Conservation (phyloP, 805 yeast species). For the Starmerella scarabaei region DNA sequence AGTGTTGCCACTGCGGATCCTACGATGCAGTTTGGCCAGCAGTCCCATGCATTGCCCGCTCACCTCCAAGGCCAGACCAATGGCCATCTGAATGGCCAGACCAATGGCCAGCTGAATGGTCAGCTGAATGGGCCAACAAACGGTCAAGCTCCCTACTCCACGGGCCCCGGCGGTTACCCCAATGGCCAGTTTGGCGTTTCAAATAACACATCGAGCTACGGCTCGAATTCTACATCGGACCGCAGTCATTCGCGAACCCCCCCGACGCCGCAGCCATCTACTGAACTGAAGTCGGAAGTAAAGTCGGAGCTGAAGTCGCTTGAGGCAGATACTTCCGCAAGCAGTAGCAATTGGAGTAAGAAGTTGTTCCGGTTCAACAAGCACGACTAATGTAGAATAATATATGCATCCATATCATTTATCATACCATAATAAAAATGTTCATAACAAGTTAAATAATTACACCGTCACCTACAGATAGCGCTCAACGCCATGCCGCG, state of each 20-base stretch:
- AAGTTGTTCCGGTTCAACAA: neutral
- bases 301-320: neutral
- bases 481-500: too few species aligned
- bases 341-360: neutral
- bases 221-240: conserved; percentile 13
- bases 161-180: too few species aligned
- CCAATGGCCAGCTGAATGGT: neutral
- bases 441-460: too few species aligned
- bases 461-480: too few species aligned
- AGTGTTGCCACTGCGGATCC: too few species aligned
- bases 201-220: conserved; percentile 14
- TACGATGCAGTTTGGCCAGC: neutral
- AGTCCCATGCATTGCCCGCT: neutral
- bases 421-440: too few species aligned
- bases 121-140: neutral
- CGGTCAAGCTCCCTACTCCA: neutral
- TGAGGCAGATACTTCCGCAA: too few species aligned
- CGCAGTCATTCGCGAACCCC: conserved; percentile 16
- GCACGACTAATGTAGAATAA: too few species aligned
- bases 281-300: neutral
- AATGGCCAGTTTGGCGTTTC: conserved; percentile 16
- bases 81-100: neutral
- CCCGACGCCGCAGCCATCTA: conserved; percentile 15
- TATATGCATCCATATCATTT: too few species aligned
- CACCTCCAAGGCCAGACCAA: too few species aligned